Conservation (phyloP, 2,329 filamentous ascomycete genomes). For the Aspergillus sp. region DNA sequence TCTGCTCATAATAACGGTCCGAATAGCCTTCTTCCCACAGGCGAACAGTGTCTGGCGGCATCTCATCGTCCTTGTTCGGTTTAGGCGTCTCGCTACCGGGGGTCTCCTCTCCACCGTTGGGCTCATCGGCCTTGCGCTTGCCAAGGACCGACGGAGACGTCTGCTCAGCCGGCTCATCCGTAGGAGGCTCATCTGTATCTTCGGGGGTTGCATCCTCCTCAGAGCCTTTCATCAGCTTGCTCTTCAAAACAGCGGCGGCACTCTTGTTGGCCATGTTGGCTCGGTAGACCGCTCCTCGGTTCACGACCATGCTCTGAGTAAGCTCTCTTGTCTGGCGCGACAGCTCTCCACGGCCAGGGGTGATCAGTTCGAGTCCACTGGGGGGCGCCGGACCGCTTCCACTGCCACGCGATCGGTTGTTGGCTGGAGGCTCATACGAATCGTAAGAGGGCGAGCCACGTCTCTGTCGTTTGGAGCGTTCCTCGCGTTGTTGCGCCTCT, state of each 20-base stretch:
- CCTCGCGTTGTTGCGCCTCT: slow-evolving; percentile 57
- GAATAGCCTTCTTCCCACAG: slow-evolving; percentile 96
- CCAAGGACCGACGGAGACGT: slow-evolving; percentile 34
- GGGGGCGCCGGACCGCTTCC: slow-evolving; percentile 38
- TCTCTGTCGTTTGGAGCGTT: slow-evolving; percentile 42
- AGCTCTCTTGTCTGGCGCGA: slow-evolving; percentile 59
- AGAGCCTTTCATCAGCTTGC: slow-evolving; percentile 62
- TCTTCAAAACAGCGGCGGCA: slow-evolving; percentile 84
- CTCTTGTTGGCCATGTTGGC: slow-evolving; percentile 88
- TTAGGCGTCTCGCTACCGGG: slow-evolving; percentile 50
- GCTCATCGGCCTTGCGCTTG: slow-evolving; percentile 67
- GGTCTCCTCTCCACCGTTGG: slow-evolving; percentile 58
- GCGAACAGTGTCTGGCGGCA: slow-evolving; percentile 75
- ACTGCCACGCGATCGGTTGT: slow-evolving; percentile 25
- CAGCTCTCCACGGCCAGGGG: slow-evolving; percentile 54
- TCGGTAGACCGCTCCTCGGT: slow-evolving; percentile 64
- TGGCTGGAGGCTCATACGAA: slow-evolving; percentile 30
- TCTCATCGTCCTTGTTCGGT: slow-evolving; percentile 57
- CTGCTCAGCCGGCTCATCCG: slow-evolving; percentile 22
- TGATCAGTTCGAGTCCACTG: slow-evolving; percentile 56
- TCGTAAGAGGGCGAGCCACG: slow-evolving; percentile 47
- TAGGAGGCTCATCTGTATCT: slow-evolving; percentile 25
- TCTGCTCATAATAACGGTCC: slow-evolving; percentile 95
- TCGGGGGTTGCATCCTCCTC: slow-evolving; percentile 19
- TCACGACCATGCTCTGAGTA: slow-evolving; percentile 86